A percentile compares a stretch with the other conserved stretches of the same genome.
Conservation (phyloP, 208 protist species). For the Balamuthia mandrillaris region DNA sequence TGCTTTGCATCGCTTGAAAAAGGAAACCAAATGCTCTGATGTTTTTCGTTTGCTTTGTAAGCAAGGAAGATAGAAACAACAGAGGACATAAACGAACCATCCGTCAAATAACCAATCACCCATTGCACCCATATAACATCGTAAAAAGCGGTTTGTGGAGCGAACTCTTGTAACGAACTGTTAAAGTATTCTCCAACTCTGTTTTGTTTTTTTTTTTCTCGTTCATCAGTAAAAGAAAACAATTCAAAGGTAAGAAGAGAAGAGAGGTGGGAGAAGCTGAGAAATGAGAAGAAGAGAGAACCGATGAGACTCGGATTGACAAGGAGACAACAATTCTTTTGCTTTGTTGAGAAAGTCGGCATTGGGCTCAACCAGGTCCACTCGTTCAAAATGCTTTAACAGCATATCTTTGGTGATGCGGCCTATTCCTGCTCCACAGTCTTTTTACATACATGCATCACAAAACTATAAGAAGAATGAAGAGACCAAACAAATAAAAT, state of each 20-base stretch:
- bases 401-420: slow-evolving; percentile 52
- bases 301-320: too few species aligned
- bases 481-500: not conserved
- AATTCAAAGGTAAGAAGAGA: not conserved
- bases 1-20: slow-evolving; percentile 37
- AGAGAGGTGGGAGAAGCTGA: too few species aligned
- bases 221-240: not conserved
- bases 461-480: not conserved
- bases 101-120: slow-evolving; percentile 62
- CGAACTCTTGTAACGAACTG: slow-evolving; percentile 48
- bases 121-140: slow-evolving; percentile 69
- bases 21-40: slow-evolving; percentile 53
- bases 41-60: not conserved
- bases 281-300: too few species aligned
- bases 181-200: slow-evolving; percentile 51
- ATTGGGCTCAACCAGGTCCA: slow-evolving; percentile 63
- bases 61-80: not conserved
- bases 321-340: not conserved
- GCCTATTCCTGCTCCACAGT: slow-evolving; percentile 68
- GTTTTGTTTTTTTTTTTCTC: not conserved
- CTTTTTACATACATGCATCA: too few species aligned
- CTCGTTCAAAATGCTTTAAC: slow-evolving; percentile 46
- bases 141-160: slow-evolving; percentile 33
- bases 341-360: slow-evolving; percentile 55
- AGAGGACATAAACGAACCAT: not conserved